Conservation (phyloP, 2,329 filamentous ascomycete genomes). For the Diaporthe humulicola region DNA sequence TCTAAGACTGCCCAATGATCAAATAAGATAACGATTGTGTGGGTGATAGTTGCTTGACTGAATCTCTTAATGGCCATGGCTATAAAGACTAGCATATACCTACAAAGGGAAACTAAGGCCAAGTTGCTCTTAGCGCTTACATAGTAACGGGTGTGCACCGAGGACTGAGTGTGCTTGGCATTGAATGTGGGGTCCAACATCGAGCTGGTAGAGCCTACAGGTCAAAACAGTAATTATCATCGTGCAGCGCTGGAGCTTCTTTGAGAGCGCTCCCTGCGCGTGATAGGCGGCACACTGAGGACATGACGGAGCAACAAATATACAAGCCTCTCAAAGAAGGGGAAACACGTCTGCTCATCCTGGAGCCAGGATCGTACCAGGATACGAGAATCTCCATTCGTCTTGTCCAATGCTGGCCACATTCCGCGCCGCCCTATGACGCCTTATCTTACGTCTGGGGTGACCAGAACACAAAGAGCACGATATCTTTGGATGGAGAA, state of each 20-base stretch:
- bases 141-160: background rate
- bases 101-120: background rate
- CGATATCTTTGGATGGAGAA: background rate
- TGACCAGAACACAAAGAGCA: background rate
- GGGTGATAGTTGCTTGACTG: no score
- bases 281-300: background rate
- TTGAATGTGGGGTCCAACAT: background rate
- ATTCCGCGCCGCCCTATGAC: background rate
- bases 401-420: background rate
- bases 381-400: background rate
- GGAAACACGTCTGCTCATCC: background rate
- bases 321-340: background rate
- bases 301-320: background rate
- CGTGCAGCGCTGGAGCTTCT: background rate
- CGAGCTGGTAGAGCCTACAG: background rate
- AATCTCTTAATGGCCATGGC: no score
- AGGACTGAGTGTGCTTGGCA: background rate
- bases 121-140: background rate
- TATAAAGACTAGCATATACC: no score
- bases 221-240: background rate
- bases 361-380: background rate
- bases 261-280: no score
- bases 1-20: no score
- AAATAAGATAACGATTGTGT: no score
- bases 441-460: conserved; percentile 17